These are phyloP conservation scores for Eimeria falciformis DNA, from an alignment of 169 alveolate species.

Conservation along the genomic window DNA sequence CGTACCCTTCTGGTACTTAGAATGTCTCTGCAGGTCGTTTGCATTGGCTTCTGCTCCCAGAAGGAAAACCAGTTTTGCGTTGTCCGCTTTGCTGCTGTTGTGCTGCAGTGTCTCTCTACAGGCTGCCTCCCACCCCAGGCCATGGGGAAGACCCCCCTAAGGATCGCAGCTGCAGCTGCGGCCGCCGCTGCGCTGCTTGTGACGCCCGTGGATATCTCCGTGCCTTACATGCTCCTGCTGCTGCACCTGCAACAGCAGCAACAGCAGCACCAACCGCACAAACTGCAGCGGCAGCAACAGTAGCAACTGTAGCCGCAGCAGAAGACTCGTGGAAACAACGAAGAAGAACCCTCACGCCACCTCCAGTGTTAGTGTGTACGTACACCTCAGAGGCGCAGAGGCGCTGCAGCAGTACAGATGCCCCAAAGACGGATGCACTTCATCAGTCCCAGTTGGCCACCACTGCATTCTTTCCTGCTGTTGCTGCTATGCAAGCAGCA, in stretches of 20 bases:
- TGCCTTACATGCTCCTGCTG: constrained; percentile 38
- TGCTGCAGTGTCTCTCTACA: constrained; percentile 12
- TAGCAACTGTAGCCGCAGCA: constrained; percentile 16
- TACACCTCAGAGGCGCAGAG: not conserved
- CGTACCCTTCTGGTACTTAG: too few species aligned
- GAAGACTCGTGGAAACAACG: not conserved
- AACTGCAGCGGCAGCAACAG: constrained; percentile 4
- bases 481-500: constrained; percentile 29
- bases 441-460: not conserved
- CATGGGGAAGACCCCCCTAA: not conserved
- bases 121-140: not conserved
- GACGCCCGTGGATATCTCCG: constrained; percentile 6
- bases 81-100: constrained; percentile 28
- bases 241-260: constrained; percentile 8
- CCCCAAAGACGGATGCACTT: not conserved
- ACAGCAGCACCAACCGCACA: not conserved
- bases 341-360: constrained; percentile 35
- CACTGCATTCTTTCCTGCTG: not conserved
- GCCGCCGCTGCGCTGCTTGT: constrained; percentile 69
- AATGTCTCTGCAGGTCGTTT: too few species aligned
- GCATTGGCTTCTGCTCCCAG: too few species aligned
- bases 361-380: constrained; percentile 4
- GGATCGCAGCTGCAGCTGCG: not conserved
- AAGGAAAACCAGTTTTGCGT: too few species aligned
- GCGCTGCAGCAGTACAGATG: constrained; percentile 36